Conservation (phyloP, 2,329 filamentous ascomycete genomes). For the Rhynchosporium graminicola region DNA sequence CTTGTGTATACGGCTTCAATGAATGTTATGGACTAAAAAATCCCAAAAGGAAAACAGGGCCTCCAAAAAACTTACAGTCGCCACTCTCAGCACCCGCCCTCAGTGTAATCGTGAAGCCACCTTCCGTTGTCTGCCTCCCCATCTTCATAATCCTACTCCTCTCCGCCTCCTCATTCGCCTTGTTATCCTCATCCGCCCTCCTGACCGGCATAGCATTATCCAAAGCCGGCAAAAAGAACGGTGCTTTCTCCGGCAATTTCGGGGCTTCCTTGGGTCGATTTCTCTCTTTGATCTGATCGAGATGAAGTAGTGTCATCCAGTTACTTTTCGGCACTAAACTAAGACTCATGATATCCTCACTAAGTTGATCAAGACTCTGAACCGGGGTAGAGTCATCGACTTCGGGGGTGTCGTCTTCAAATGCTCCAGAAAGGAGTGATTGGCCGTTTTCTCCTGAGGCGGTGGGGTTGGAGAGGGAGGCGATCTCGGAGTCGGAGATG, state of each 20-base stretch:
- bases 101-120: slow-evolving; percentile 60
- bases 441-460: slow-evolving; percentile 80
- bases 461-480: slow-evolving; percentile 66
- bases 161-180: slow-evolving; percentile 46
- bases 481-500: slow-evolving; percentile 75
- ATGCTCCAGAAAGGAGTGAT: slow-evolving; percentile 74
- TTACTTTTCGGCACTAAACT: slow-evolving; percentile 85
- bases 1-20: background rate
- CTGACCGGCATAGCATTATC: slow-evolving; percentile 40
- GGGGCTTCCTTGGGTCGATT: slow-evolving; percentile 93
- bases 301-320: slow-evolving; percentile 92
- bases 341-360: slow-evolving; percentile 79
- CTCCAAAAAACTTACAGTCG: slow-evolving; percentile 55
- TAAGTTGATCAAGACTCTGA: slow-evolving; percentile 73
- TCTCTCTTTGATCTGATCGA: slow-evolving; percentile 85
- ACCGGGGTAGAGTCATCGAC: slow-evolving; percentile 57
- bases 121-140: slow-evolving; percentile 58
- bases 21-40: background rate
- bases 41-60: background rate
- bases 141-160: slow-evolving; percentile 70
- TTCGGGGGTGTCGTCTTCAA: slow-evolving; percentile 55
- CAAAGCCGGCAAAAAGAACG: slow-evolving; percentile 85
- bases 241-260: slow-evolving; percentile 89
- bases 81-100: slow-evolving; percentile 53
- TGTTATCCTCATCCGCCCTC: slow-evolving; percentile 36